Base-by-base conservation (phyloP, 2,329 filamentous ascomycete genomes). In the Teratosphaeria nubilosa region DNA sequence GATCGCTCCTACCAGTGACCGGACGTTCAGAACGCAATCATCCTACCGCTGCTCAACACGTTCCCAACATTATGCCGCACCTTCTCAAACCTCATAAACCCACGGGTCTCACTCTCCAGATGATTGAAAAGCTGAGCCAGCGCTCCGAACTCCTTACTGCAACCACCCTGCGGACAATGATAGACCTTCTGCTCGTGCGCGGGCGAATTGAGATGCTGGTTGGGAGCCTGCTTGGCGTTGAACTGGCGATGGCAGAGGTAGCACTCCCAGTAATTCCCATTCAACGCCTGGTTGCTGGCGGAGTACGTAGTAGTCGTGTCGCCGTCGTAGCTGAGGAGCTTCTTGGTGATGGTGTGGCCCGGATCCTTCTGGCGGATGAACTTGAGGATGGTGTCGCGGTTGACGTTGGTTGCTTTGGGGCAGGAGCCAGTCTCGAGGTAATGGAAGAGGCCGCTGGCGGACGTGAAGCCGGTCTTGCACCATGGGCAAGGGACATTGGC, bases 361-460 rank as follows among this genome's bases (percentile, higher is more conserved):
- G 75, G 74, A 58, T 86, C 83, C 1, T 74, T 72, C 14, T 65
- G 59, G 1, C 75, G 75, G 7, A 85, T 69, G 11, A 75, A 66
- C 0, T 66, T 60, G 66, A 79, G 78, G 3, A 86, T 73, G 2
- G 62, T 68, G 10, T 81, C 76, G 10, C 79, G 78, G 64, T 80
- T 76, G 1, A 84, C 51, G 2, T 62, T 56, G 0, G 66, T 70
- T 0, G 80, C 79, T 0, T 68, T 68, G 0, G 75, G 75, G 55
- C 84, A 87, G 0, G 73, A 69, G n/a, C 79, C 78, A 0, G 64
- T 70, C 62, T 87, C 84, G 0, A 86, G 69, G 61, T 87, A 82
- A 65, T 83, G 74, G 0, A 73, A 66, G 4, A 86, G 62, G 3
- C 82, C 83, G 0, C 78, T 81, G 1, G 82, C 81, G 0, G 78